Percentiles rank a stretch among this genome's conserved stretches.
Evolutionary conservation across 306 rosid genomes (phyloP).

Genomic region (Sindora glabra): DNA sequence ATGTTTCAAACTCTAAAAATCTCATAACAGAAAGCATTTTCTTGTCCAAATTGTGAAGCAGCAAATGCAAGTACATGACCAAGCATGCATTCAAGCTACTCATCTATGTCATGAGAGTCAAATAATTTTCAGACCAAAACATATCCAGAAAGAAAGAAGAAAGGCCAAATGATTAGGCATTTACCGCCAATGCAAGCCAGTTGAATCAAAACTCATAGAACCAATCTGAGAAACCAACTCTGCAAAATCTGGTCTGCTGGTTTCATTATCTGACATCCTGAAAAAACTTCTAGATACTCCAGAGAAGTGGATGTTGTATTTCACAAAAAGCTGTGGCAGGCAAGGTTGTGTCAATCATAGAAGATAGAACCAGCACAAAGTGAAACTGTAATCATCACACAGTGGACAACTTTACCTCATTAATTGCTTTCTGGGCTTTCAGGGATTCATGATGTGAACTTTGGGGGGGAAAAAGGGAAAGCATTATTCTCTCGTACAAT

Average conservation of each 20-base stretch:
- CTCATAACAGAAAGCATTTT: conserved; percentile 6
- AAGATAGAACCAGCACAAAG: conserved; percentile 2
- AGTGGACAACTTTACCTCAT: conserved; percentile 57
- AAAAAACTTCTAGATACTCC: conserved; percentile 93
- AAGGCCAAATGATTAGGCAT: conserved; percentile 9
- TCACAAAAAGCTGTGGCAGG: conserved; percentile 86
- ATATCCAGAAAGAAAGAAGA: background rate
- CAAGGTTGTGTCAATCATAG: conserved; percentile 13
- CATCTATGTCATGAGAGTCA: conserved; percentile 2
- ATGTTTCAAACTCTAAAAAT: background rate
- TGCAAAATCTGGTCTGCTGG: conserved; percentile 45
- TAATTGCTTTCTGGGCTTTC: conserved; percentile 93
- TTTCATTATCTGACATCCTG: conserved; percentile 46
- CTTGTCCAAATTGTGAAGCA: conserved; percentile 1
- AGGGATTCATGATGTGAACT: conserved; percentile 97
- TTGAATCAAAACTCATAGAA: conserved; percentile 88
- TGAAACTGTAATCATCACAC: conserved; percentile 16
- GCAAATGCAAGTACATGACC: conserved; percentile 7
- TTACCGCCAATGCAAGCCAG: conserved; percentile 97
- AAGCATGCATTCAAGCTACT: conserved; percentile 9
- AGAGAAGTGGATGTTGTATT: conserved; percentile 93
- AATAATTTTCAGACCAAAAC: conserved; percentile 15
- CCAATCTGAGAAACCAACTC: conserved; percentile 86
- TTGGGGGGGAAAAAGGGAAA: conserved; percentile 28
- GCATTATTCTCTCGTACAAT: conserved; percentile 12